phyloP scores from a whole-genome alignment of 208 protist genomes.

The Angomonas deanei region DNA sequence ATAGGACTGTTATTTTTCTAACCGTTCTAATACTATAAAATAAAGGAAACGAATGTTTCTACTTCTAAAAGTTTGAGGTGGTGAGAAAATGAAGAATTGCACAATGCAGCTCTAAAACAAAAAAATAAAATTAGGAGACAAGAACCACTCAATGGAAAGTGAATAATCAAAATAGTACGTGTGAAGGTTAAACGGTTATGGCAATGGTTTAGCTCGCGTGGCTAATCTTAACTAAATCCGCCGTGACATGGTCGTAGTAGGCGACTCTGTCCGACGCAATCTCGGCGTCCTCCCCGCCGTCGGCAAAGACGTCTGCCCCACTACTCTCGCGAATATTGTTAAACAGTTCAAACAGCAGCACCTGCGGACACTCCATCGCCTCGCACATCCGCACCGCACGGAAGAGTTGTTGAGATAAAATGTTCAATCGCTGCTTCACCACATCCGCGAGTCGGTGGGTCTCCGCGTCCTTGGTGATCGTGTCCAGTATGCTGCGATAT shows the following conservation, averaged over 20 bases:
- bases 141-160: neutral
- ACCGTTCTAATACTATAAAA: neutral
- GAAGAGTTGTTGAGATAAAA: conserved; percentile 45
- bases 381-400: conserved; percentile 58
- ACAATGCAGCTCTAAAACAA: neutral
- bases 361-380: conserved; percentile 54
- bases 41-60: neutral
- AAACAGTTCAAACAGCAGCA: conserved; percentile 37
- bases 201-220: neutral
- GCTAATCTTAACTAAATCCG: conserved; percentile 73
- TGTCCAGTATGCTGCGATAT: neutral
- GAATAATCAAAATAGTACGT: conserved; percentile 2
- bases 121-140: too few relatives aligned
- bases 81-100: neutral
- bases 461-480: neutral
- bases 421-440: conserved; percentile 19
- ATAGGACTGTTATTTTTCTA: conserved; percentile 2
- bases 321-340: conserved; percentile 15
- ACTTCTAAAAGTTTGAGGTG: neutral
- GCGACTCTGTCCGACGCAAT: conserved; percentile 45
- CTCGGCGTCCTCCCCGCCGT: conserved; percentile 46
- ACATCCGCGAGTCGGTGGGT: neutral
- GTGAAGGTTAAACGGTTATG: neutral
- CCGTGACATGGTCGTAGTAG: conserved; percentile 81
- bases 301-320: conserved; percentile 33